Base-by-base conservation (phyloP, 2,329 filamentous ascomycete genomes). In the Talaromyces verruculosus region DNA sequence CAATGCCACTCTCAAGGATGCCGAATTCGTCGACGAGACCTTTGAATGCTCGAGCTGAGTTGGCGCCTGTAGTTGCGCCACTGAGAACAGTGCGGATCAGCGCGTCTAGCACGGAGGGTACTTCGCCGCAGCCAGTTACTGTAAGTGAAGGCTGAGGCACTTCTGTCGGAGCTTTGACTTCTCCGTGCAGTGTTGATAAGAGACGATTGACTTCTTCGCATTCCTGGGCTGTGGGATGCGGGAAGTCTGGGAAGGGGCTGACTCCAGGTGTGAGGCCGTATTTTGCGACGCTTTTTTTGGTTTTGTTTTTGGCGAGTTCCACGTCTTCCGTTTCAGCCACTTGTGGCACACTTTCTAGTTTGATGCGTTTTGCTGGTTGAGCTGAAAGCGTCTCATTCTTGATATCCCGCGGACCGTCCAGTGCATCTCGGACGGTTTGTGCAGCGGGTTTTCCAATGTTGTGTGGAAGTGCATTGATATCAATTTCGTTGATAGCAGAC, bases 81-180 rank as follows among this genome's bases (percentile, higher is more conserved):
- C 85, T 88, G 8, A 89, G 81, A 2, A 86, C 79, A 0, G 87
- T 89, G 7, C 87, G 83, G 65, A 89, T 84, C 5, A 89, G 78
- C 0, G 87, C 87, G 72, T 89, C 87, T 2, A 89, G 81, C 0
- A 89, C 86, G 2, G 85, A 88, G 0, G 87, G 87, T 0, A 88
- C 87, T 74, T 89, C 87, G 39, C 87, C 87, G 69, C 87, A 89
- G 19, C 92, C 92, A 13, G 92, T 87, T 3, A 91, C 83, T 7
- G 87, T 87, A 5, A 91, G 81, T 5, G 90, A 91, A 0, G 91
- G 90, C 4, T 85, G 81, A 0, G 90, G 89, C 8, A 93, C 87
- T 0, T 82, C 84, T n/a, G 86, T 81, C 0, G 92, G 92, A 1
- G 85, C 83, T 57, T 81, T 80, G 15, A 89, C 84, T 63, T 86